These are phyloP conservation scores for Diplocarpon mali DNA, from an alignment of 2,329 filamentous ascomycete species.

Conservation along the genomic window DNA sequence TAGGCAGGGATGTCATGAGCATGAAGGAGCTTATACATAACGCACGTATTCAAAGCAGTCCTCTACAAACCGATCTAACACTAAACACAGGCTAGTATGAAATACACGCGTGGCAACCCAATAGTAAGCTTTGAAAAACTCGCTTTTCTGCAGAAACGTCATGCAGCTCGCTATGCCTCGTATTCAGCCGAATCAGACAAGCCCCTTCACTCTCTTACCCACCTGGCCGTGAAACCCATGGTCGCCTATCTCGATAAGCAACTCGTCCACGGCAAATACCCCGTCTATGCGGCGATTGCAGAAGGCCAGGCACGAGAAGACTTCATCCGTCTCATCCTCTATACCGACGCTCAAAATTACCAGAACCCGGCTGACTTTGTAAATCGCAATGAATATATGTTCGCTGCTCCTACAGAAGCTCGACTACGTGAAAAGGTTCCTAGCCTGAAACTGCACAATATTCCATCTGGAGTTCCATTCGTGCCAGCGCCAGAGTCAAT, in stretches of 20 bases:
- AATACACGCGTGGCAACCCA: conserved; percentile 85
- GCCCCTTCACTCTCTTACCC: conserved; percentile 18
- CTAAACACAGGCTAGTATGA: conserved; percentile 56
- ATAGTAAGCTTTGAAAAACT: conserved; percentile 74
- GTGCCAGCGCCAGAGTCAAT: neutral
- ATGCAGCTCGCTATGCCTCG: conserved; percentile 30
- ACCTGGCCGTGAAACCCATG: conserved; percentile 23
- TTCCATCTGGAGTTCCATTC: conserved; percentile 4
- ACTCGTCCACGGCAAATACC: neutral
- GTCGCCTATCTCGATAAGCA: conserved; percentile 13
- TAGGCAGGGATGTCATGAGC: conserved; percentile 58
- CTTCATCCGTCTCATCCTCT: conserved; percentile 40
- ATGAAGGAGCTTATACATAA: conserved; percentile 59
- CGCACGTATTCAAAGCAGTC: conserved; percentile 31
- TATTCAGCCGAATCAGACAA: conserved; percentile 4
- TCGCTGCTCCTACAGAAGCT: conserved; percentile 29
- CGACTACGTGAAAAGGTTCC: conserved; percentile 12
- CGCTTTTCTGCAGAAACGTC: conserved; percentile 63
- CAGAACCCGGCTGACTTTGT: conserved; percentile 44
- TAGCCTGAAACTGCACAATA: conserved; percentile 13
- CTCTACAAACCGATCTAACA: conserved; percentile 1
- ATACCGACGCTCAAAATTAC: conserved; percentile 45
- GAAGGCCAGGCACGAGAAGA: conserved; percentile 28
- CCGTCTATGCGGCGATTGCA: conserved; percentile 21
- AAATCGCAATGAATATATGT: conserved; percentile 46